Evolutionary conservation across 495 filamentous ascomycete species (phyloP).

Genomic region (Penicillium bovifimosum): DNA sequence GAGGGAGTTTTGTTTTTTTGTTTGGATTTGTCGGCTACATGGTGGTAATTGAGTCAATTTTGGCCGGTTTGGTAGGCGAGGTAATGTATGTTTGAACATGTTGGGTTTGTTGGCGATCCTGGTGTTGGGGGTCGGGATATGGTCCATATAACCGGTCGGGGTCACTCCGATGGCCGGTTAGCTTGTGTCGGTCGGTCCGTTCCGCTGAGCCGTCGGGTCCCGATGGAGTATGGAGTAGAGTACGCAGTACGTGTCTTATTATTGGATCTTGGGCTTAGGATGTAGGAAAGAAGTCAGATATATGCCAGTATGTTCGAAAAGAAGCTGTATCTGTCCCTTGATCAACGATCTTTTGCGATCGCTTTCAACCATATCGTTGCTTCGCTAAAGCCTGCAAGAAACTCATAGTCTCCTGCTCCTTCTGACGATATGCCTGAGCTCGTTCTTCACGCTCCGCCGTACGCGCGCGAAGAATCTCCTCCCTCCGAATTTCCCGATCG

Average conservation of each 20-base stretch:
- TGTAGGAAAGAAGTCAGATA: not conserved
- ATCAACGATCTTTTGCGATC: not conserved
- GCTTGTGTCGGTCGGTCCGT: slow-evolving; percentile 3
- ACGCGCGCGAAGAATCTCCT: slow-evolving; percentile 38
- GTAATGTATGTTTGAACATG: not conserved
- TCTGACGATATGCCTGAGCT: slow-evolving; percentile 37
- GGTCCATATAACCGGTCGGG: not conserved
- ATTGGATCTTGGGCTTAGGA: not conserved
- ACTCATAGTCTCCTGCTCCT: slow-evolving; percentile 42
- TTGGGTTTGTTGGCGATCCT: not conserved
- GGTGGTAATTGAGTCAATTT: not conserved
- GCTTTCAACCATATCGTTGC: slow-evolving; percentile 38
- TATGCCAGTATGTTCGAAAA: not conserved
- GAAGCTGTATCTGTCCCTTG: not conserved
- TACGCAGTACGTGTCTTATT: not conserved
- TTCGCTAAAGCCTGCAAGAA: slow-evolving; percentile 43
- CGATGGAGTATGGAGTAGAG: not conserved
- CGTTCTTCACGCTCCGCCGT: slow-evolving; percentile 42
- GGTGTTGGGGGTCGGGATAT: not conserved
- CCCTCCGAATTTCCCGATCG: slow-evolving; percentile 35
- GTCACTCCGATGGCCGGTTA: not conserved
- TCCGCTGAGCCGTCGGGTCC: not conserved
- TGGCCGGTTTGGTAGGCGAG: not conserved
- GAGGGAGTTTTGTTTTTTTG: slow-evolving; percentile 35
- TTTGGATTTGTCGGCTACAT: not conserved